Evolutionary conservation across 2,329 filamentous ascomycete genomes (phyloP).

Genomic region (Trichoderma guizhouense): DNA sequence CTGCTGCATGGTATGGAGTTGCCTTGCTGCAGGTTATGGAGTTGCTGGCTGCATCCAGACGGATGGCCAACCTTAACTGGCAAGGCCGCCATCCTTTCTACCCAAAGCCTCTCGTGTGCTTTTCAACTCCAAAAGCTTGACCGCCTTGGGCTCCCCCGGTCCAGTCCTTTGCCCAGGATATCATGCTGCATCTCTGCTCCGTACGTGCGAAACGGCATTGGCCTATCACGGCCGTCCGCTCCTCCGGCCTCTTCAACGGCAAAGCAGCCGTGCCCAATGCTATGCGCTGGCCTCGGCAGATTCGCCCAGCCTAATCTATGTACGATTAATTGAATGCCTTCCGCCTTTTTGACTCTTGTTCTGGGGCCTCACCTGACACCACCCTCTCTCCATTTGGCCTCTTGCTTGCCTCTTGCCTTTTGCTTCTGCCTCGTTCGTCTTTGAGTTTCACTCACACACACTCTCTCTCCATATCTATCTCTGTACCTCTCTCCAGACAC

Average conservation of each 20-base stretch:
- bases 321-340: slow-evolving; percentile 18
- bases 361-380: neutral
- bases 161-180: neutral
- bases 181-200: neutral
- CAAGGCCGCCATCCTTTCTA: neutral
- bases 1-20: neutral
- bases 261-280: slow-evolving; percentile 15
- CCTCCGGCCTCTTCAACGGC: slow-evolving; percentile 11
- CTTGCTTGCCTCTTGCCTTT: neutral
- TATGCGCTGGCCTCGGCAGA: slow-evolving; percentile 15
- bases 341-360: slow-evolving; percentile 6
- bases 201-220: neutral
- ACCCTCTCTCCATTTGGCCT: neutral
- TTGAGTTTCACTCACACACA: neutral
- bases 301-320: slow-evolving; percentile 15
- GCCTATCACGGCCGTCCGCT: neutral
- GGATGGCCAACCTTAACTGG: neutral
- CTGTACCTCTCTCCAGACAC: neutral
- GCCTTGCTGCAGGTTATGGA: neutral
- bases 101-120: neutral
- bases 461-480: neutral
- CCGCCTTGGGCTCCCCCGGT: neutral
- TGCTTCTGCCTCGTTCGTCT: neutral
- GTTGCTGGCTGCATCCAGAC: neutral
- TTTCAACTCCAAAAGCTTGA: neutral